Conservation (phyloP, 495 filamentous ascomycete genomes). For the Neurospora sp. region DNA sequence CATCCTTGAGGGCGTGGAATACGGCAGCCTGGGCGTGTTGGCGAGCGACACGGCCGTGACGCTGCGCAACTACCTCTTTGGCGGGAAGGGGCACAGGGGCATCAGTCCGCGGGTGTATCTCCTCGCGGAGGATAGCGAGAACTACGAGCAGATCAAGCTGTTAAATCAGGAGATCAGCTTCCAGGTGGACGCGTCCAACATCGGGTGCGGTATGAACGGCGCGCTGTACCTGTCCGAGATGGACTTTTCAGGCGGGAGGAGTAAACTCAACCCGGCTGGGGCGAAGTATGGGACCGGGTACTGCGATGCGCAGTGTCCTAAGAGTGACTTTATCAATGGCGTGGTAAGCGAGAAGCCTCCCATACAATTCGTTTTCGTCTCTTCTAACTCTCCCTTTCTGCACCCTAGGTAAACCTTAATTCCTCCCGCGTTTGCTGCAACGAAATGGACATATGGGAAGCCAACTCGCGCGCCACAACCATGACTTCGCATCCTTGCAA, state of each 20-base stretch:
- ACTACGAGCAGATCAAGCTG: conserved; percentile 52
- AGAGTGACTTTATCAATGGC: conserved; percentile 46
- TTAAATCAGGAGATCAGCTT: conserved; percentile 51
- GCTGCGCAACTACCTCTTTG: conserved; percentile 33
- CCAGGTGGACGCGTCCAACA: conserved; percentile 50
- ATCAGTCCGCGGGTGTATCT: conserved; percentile 52
- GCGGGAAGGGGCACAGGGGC: conserved; percentile 14
- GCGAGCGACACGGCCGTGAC: conserved; percentile 30
- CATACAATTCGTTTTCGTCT: background rate
- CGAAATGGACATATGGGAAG: conserved; percentile 57
- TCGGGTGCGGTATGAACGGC: conserved; percentile 58
- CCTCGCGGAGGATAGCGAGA: conserved; percentile 39
- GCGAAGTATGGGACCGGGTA: conserved; percentile 59
- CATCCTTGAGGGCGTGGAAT: conserved; percentile 36
- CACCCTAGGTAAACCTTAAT: conserved; percentile 35
- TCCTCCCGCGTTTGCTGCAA: conserved; percentile 44
- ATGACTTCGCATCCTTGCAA: conserved; percentile 50
- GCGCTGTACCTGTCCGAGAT: conserved; percentile 60
- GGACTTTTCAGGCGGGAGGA: conserved; percentile 43
- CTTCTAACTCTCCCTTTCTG: background rate
- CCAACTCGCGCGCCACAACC: conserved; percentile 46
- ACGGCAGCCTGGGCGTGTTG: conserved; percentile 34
- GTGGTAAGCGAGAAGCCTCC: conserved; percentile 22
- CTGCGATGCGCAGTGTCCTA: conserved; percentile 58
- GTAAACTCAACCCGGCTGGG: conserved; percentile 47